phyloP scores from a whole-genome alignment of 2,329 filamentous ascomycete species.

The Aspergillus nomiae region DNA sequence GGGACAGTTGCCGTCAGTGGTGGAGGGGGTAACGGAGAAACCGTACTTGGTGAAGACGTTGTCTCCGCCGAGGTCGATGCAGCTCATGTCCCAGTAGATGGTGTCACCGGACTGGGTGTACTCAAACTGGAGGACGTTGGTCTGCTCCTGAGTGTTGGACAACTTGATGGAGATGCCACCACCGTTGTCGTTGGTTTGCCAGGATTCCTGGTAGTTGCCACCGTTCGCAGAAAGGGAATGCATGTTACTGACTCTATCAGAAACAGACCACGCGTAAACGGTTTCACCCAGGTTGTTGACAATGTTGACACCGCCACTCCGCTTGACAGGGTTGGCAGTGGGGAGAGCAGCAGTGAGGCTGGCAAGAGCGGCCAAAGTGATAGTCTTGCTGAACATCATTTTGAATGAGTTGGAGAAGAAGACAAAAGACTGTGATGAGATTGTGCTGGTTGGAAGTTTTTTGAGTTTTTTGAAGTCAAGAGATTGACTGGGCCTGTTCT shows the following conservation, averaged over 20 bases:
- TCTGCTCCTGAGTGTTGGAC: slow-evolving; percentile 31
- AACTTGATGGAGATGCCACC: slow-evolving; percentile 48
- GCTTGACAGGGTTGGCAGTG: slow-evolving; percentile 27
- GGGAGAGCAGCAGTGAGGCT: slow-evolving; percentile 35
- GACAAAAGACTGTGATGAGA: background rate
- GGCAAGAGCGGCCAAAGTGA: slow-evolving; percentile 35
- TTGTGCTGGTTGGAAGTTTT: background rate
- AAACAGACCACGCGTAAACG: slow-evolving; percentile 46
- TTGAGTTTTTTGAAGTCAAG: background rate
- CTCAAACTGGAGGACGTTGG: slow-evolving; percentile 46
- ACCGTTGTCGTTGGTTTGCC: slow-evolving; percentile 38
- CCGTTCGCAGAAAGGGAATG: slow-evolving; percentile 35
- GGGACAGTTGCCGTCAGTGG: slow-evolving; percentile 30
- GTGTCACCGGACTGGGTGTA: slow-evolving; percentile 34
- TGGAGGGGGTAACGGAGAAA: slow-evolving; percentile 37
- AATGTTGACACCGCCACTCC: slow-evolving; percentile 32
- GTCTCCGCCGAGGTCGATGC: slow-evolving; percentile 34
- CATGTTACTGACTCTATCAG: slow-evolving; percentile 37
- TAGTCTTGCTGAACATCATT: slow-evolving; percentile 42
- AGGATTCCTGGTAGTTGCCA: slow-evolving; percentile 38
- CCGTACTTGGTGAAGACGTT: slow-evolving; percentile 37
- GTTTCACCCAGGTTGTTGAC: slow-evolving; percentile 40
- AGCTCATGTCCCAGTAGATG: slow-evolving; percentile 42
- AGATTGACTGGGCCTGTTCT: background rate
- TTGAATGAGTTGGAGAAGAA: slow-evolving; percentile 16